These are phyloP conservation scores for Tricholoma terreum DNA, from an alignment of 768 basidiomycete genomes.

Conservation along the genomic window DNA sequence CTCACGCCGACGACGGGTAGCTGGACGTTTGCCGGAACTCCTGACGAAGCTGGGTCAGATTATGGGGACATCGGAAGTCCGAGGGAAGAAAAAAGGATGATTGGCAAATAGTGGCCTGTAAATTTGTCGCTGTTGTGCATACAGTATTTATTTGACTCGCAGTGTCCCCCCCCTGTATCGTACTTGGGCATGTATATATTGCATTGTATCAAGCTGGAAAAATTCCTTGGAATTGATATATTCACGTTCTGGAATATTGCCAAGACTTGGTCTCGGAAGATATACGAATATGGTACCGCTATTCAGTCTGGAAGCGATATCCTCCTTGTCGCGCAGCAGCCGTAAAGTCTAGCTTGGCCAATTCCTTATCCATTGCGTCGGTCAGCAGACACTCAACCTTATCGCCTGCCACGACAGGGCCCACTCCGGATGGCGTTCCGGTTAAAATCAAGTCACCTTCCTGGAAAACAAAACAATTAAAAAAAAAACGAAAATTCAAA, in stretches of 20 bases:
- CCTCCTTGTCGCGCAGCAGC: conserved; percentile 69
- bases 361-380: conserved; percentile 48
- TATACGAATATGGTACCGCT: neutral
- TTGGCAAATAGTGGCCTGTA: neutral
- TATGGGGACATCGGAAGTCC: conserved; percentile 5
- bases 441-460: conserved; percentile 92
- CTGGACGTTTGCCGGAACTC: conserved; percentile 57
- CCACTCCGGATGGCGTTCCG: conserved; percentile 91
- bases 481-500: neutral
- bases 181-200: neutral
- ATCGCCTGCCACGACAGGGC: conserved; percentile 74
- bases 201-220: neutral
- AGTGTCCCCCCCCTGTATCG: neutral
- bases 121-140: neutral
- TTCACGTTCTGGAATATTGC: no score
- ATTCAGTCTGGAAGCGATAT: conserved; percentile 33
- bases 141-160: neutral
- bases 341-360: conserved; percentile 64
- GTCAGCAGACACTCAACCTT: conserved; percentile 69
- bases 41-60: conserved; percentile 26
- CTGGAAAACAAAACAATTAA: conserved; percentile 37
- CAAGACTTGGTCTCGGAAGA: no score
- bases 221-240: neutral
- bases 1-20: conserved; percentile 65
- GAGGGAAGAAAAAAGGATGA: conserved; percentile 1